Conservation (phyloP, 2,329 filamentous ascomycete genomes). For the Cladobotryum protrusum region DNA sequence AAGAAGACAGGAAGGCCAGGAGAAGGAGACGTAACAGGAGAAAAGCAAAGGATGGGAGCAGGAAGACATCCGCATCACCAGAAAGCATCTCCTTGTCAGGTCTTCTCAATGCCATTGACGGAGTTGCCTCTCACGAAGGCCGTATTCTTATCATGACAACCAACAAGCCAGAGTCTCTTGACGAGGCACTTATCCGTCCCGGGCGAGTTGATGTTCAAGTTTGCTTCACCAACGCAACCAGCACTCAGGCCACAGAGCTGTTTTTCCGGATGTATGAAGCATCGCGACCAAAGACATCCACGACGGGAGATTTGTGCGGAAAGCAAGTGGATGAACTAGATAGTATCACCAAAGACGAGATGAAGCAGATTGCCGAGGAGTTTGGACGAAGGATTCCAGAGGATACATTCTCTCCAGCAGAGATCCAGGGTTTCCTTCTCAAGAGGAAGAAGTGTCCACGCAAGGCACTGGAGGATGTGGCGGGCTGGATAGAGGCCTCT, state of each 20-base stretch:
- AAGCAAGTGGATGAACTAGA: slow-evolving; percentile 6
- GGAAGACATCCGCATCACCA: slow-evolving; percentile 14
- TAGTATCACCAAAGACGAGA: slow-evolving; percentile 26
- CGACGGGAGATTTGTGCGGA: not conserved
- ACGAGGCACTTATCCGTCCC: slow-evolving; percentile 66
- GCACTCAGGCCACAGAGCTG: slow-evolving; percentile 48
- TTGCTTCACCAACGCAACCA: slow-evolving; percentile 53
- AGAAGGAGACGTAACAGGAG: slow-evolving; percentile 13
- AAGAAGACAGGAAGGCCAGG: slow-evolving; percentile 14
- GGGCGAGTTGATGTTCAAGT: slow-evolving; percentile 68
- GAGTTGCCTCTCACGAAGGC: slow-evolving; percentile 72
- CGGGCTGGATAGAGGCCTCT: slow-evolving; percentile 47
- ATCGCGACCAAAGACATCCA: slow-evolving; percentile 15
- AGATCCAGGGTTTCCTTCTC: slow-evolving; percentile 59
- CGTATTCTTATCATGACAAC: slow-evolving; percentile 78
- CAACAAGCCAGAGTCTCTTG: slow-evolving; percentile 67
- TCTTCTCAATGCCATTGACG: slow-evolving; percentile 77
- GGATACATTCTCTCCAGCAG: slow-evolving; percentile 50
- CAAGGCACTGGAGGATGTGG: slow-evolving; percentile 47
- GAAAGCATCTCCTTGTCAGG: slow-evolving; percentile 67
- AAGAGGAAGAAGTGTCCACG: slow-evolving; percentile 55
- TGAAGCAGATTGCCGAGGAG: slow-evolving; percentile 37
- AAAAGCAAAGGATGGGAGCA: slow-evolving; percentile 8
- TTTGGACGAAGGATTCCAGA: slow-evolving; percentile 51
- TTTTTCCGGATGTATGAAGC: slow-evolving; percentile 57